Conservation (phyloP, 129 eudicot genomes). For the Tanacetum coccineum region DNA sequence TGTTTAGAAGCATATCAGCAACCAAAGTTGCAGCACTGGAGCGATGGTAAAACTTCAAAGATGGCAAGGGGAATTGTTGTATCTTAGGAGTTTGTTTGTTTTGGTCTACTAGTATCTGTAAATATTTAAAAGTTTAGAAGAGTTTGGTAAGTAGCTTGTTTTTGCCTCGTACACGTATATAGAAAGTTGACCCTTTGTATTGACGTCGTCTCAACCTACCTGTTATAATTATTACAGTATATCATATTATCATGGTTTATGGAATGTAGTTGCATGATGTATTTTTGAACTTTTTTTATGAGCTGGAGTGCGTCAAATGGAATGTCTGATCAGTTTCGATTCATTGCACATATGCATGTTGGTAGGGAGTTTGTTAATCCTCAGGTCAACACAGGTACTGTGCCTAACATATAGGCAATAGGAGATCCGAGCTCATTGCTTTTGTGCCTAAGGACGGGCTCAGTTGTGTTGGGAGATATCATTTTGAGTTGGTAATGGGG, state of each 20-base stretch:
- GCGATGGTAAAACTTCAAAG: slow-evolving; percentile 12
- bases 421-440: neutral
- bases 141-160: slow-evolving; percentile 26
- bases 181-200: slow-evolving; percentile 17
- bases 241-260: neutral
- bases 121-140: slow-evolving; percentile 15
- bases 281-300: no score
- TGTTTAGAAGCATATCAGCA: slow-evolving; percentile 16
- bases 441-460: neutral
- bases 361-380: no score
- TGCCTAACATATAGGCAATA: neutral
- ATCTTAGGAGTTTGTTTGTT: slow-evolving; percentile 24
- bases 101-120: slow-evolving; percentile 26
- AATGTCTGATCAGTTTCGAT: no score
- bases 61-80: slow-evolving; percentile 15
- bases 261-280: no score
- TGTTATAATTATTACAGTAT: neutral
- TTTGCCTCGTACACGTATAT: slow-evolving; percentile 17
- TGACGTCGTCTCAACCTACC: neutral
- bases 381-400: no score
- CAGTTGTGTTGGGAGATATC: neutral
- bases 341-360: no score
- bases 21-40: slow-evolving; percentile 19
- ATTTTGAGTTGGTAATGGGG: neutral
- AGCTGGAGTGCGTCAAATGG: no score